Conservation (phyloP, 1,284 basidiomycete genomes). For the Vanrija sp. region DNA sequence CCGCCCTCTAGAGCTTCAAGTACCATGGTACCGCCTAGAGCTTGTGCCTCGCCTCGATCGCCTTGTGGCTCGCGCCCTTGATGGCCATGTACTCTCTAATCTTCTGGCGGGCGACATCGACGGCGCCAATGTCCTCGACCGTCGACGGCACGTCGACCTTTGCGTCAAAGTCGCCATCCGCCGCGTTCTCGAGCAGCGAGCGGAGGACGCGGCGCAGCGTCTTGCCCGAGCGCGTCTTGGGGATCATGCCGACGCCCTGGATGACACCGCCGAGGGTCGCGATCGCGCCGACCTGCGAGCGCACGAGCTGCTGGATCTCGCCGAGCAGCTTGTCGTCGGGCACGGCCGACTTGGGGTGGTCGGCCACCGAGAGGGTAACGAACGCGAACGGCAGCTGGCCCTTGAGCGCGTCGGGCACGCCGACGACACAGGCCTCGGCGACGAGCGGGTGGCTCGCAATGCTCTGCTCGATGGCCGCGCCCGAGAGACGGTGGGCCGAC, state of each 20-base stretch:
- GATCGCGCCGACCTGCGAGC: slow-evolving; percentile 88
- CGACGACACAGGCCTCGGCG: slow-evolving; percentile 78
- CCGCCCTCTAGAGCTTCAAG: no score
- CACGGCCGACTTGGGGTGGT: slow-evolving; percentile 54
- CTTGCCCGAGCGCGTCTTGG: slow-evolving; percentile 92
- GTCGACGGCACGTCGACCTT: slow-evolving; percentile 15
- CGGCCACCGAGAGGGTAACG: slow-evolving; percentile 48
- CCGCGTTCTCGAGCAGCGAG: slow-evolving; percentile 19
- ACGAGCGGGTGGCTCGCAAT: slow-evolving; percentile 86
- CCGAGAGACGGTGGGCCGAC: slow-evolving; percentile 88
- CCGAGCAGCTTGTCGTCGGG: slow-evolving; percentile 58
- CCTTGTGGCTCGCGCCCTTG: slow-evolving; percentile 13
- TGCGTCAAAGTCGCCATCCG: slow-evolving; percentile 16
- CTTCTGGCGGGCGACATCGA: slow-evolving; percentile 17
- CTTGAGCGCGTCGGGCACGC: slow-evolving; percentile 76
- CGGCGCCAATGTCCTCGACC: slow-evolving; percentile 14
- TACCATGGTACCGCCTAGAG: slow-evolving; percentile 4
- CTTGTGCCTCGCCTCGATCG: slow-evolving; percentile 14
- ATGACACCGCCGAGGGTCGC: slow-evolving; percentile 89
- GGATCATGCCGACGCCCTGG: slow-evolving; percentile 65
- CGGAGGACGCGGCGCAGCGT: slow-evolving; percentile 79
- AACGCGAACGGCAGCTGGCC: slow-evolving; percentile 59
- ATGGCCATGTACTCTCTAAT: slow-evolving; percentile 18
- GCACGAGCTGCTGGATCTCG: slow-evolving; percentile 81
- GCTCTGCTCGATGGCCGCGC: slow-evolving; percentile 91